These are phyloP conservation scores for Podospora pseudocomata DNA, from an alignment of 495 filamentous ascomycete genomes.

Conservation along the genomic window DNA sequence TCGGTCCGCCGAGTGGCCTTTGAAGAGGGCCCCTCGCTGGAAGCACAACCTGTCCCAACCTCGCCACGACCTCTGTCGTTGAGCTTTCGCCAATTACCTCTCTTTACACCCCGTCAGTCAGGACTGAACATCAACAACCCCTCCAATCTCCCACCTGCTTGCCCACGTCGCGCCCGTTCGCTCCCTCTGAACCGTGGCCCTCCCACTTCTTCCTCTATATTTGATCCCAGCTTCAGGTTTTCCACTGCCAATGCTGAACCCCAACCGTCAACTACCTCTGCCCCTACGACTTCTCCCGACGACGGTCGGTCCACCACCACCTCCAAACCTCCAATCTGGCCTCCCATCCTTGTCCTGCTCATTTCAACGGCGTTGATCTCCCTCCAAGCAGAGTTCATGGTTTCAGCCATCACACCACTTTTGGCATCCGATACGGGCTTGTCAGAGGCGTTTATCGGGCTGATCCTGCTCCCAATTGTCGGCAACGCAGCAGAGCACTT, in stretches of 20 bases:
- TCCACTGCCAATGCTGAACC: neutral
- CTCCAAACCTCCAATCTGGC: neutral
- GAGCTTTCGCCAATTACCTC: neutral
- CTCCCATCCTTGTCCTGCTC: constrained; percentile 44
- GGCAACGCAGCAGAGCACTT: constrained; percentile 93
- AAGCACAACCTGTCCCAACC: neutral
- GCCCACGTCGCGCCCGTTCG: neutral
- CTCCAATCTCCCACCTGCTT: neutral
- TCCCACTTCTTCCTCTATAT: neutral
- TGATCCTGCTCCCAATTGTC: constrained; percentile 87
- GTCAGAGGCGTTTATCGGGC: constrained; percentile 77
- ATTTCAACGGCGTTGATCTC: constrained; percentile 77
- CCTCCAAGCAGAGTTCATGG: constrained; percentile 82
- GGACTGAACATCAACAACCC: neutral
- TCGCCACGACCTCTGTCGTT: neutral
- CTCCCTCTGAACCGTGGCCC: neutral
- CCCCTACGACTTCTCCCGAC: constrained; percentile 21
- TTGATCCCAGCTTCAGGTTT: neutral
- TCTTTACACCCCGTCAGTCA: neutral
- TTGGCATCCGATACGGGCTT: constrained; percentile 54
- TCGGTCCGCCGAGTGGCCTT: neutral
- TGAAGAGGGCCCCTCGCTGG: neutral
- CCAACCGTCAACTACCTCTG: neutral
- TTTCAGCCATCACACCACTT: constrained; percentile 73
- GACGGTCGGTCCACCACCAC: neutral